Base-by-base conservation (phyloP, 441 rosid species). In the Manihot esculenta region DNA sequence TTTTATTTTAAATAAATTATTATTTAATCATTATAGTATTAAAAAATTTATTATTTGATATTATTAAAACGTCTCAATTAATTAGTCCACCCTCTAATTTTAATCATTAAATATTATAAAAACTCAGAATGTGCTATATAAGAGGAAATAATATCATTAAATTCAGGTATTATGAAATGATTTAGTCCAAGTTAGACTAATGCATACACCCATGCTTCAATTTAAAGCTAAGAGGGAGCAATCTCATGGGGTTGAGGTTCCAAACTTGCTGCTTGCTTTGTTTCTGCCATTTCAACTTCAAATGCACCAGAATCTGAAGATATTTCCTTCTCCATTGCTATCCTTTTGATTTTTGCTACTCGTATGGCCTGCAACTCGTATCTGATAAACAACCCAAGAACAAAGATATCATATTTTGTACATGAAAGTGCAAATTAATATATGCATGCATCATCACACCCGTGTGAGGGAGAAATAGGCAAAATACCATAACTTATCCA, bases 221-320 rank as follows among this genome's bases (percentile, higher is more conserved):
- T n/a, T 23, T 26, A 26, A 24, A 48, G 70, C 15, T 10, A 30
- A 23, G 47, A 21, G 14, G 14, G 20, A n/a, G 50, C 6, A 62
- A 64, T 72, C 70, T 85, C 77, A 87, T 51, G 87, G 86, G 49
- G 83, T 78, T 72, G 47, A 35, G 84, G 79, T 58, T 72, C 79
- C 74, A 69, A 56, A 70, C 56, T 62, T 51, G 73, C 73, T 45
- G 76, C 68, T 61, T 73, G 81, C 62, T 67, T 81, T 27, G 94
- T 82, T 66, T 93, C 94, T 41, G 92, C 81, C 97, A 93, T 87
- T 84, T 93, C 96, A 67, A 93, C 88, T 87, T 93, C 97, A 68
- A 77, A 76, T 45, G 79, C 74, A 57, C 76, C 35, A n/a, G 64
- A 41, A 55, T 83, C 68, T 61, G 82, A 69, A 71, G 80, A 33